These are phyloP conservation scores for Globisporangium yorkense DNA, from an alignment of 352 stramenopile genomes.

Conservation along the genomic window DNA sequence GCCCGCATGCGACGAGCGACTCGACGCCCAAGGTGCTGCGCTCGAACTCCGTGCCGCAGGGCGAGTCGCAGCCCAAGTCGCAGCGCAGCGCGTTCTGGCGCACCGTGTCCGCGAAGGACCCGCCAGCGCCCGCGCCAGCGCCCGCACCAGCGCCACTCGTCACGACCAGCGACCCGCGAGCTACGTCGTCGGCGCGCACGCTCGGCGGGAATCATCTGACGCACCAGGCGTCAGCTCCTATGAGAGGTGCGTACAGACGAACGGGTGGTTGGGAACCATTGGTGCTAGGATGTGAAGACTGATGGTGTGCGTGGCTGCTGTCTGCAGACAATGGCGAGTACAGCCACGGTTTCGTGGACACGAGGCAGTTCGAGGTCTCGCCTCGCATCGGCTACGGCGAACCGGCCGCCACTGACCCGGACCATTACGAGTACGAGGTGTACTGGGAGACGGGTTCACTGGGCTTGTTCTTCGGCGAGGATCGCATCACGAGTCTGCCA, in stretches of 20 bases:
- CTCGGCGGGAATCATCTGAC: not conserved
- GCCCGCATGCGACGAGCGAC: slow-evolving; percentile 19
- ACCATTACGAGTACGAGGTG: slow-evolving; percentile 60
- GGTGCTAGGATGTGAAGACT: not conserved
- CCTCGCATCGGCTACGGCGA: slow-evolving; percentile 13
- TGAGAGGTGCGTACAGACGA: not conserved
- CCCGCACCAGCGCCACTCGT: not conserved
- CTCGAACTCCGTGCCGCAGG: slow-evolving; percentile 53
- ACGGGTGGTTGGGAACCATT: not conserved
- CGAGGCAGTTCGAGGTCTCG: slow-evolving; percentile 28
- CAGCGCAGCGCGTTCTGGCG: slow-evolving; percentile 60
- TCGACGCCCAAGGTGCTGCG: slow-evolving; percentile 33
- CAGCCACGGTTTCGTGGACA: slow-evolving; percentile 12
- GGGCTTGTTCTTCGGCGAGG: slow-evolving; percentile 81
- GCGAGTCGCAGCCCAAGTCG: slow-evolving; percentile 30
- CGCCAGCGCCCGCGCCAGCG: not conserved
- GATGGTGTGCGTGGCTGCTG: not conserved
- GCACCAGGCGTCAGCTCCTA: not conserved
- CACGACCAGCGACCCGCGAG: not conserved
- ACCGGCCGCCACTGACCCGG: slow-evolving; percentile 13
- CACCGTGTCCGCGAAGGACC: slow-evolving; percentile 33
- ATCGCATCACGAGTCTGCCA: slow-evolving; percentile 55
- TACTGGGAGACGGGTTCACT: slow-evolving; percentile 76
- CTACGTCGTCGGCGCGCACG: not conserved
- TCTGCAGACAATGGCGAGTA: not conserved